These are phyloP conservation scores for Phoma sp. DNA, from an alignment of 2,329 filamentous ascomycete species.

Conservation along the genomic window DNA sequence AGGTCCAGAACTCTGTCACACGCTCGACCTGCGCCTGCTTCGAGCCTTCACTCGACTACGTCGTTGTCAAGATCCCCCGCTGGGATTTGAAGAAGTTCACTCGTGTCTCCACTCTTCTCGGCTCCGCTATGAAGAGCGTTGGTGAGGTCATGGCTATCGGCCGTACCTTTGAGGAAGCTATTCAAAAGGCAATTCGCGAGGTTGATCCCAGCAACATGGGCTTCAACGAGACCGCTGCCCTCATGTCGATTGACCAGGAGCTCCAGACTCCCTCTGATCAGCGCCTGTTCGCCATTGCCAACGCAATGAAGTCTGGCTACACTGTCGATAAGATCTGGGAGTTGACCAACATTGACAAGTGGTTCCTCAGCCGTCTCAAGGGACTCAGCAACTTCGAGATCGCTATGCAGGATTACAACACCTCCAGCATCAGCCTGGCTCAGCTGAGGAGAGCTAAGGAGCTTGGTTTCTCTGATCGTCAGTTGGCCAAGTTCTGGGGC, in stretches of 20 bases:
- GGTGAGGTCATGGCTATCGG: conserved; percentile 99
- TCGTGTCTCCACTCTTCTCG: conserved; percentile 91
- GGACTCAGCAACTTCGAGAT: conserved; percentile 88
- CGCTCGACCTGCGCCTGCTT: conserved; percentile 97
- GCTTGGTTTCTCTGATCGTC: conserved; percentile 91
- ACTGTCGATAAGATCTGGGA: conserved; percentile 97
- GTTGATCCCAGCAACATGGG: conserved; percentile 96
- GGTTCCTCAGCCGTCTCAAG: conserved; percentile 94
- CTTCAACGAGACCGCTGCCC: conserved; percentile 81
- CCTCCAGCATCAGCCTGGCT: conserved; percentile 67
- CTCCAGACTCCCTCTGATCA: conserved; percentile 97
- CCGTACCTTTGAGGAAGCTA: conserved; percentile 94
- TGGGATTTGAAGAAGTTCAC: conserved; percentile 99
- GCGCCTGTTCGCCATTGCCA: conserved; percentile 95
- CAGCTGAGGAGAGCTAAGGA: conserved; percentile 86
- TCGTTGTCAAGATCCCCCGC: conserved; percentile 97
- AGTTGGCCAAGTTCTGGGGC: conserved; percentile 91
- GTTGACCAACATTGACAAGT: conserved; percentile 97
- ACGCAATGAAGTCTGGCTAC: conserved; percentile 95
- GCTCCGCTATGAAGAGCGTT: conserved; percentile 99
- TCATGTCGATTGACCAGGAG: conserved; percentile 96
- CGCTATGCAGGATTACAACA: conserved; percentile 71
- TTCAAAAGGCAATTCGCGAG: conserved; percentile 95
- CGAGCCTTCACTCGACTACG: conserved; percentile 96
- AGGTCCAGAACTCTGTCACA: conserved; percentile 95